A percentile compares a stretch with the other conserved stretches of the same genome.
phyloP scores from a whole-genome alignment of 495 filamentous ascomycete species.

The Aspergillus wentii region DNA sequence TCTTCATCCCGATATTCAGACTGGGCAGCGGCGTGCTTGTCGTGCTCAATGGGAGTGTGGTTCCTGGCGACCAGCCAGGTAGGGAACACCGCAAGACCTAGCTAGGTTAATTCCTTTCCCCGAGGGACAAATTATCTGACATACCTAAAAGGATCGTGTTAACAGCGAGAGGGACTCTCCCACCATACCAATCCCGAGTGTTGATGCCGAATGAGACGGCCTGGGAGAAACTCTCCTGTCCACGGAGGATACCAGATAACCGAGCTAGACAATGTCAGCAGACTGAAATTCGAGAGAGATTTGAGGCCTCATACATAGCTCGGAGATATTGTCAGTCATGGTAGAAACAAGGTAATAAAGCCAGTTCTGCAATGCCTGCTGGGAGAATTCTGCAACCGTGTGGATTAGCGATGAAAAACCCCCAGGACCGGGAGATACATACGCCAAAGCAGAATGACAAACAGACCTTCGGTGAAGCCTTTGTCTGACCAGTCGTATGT shows the following conservation, averaged over 20 bases:
- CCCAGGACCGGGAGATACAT: not conserved
- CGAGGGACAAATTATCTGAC: not conserved
- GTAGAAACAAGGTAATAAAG: conserved; percentile 57
- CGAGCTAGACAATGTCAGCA: conserved; percentile 30
- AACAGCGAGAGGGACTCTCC: conserved; percentile 42
- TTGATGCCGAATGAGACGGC: conserved; percentile 56
- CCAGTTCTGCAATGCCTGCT: conserved; percentile 44
- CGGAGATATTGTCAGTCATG: conserved; percentile 49
- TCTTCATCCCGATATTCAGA: conserved; percentile 9
- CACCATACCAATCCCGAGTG: conserved; percentile 39
- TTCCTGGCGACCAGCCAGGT: conserved; percentile 21
- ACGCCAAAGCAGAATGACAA: conserved; percentile 43
- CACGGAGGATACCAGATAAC: conserved; percentile 52
- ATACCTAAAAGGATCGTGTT: conserved; percentile 46
- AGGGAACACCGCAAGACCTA: conserved; percentile 21
- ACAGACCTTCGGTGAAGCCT: conserved; percentile 40
- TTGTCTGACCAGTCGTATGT: conserved; percentile 37
- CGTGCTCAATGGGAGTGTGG: conserved; percentile 16
- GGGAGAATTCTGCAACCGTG: conserved; percentile 26
- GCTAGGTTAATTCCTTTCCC: not conserved
- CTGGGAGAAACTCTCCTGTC: conserved; percentile 57
- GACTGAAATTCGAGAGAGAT: conserved; percentile 4
- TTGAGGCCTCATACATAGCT: conserved; percentile 44
- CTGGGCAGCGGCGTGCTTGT: conserved; percentile 1
- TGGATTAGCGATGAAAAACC: not conserved